phyloP scores from a whole-genome alignment of 805 yeast species.

The Sporopachydermia quercuum region DNA sequence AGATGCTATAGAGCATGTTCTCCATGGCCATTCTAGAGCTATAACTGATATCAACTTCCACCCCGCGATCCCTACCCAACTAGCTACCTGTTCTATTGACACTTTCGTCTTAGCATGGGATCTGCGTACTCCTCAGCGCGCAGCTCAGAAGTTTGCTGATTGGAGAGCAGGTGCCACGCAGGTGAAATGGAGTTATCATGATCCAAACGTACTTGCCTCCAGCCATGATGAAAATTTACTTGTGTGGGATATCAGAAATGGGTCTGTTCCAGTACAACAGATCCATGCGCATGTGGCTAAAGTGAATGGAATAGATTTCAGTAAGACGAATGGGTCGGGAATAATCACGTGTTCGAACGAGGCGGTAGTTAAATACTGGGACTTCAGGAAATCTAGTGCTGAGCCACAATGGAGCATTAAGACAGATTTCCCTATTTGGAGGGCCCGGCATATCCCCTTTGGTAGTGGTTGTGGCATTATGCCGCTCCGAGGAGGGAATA shows the following conservation, averaged over 20 bases:
- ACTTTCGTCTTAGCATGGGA: slow-evolving; percentile 87
- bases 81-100: slow-evolving; percentile 91
- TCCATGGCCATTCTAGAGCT: slow-evolving; percentile 86
- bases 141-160: slow-evolving; percentile 72
- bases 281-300: slow-evolving; percentile 71
- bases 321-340: slow-evolving; percentile 39
- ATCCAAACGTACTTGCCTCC: slow-evolving; percentile 68
- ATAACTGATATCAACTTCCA: slow-evolving; percentile 93
- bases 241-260: slow-evolving; percentile 82
- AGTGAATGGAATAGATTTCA: slow-evolving; percentile 81
- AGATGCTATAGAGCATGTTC: slow-evolving; percentile 69
- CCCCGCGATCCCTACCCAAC: slow-evolving; percentile 66
- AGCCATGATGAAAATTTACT: slow-evolving; percentile 71
- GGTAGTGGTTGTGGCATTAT: slow-evolving; percentile 79
- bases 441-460: slow-evolving; percentile 81
- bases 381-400: slow-evolving; percentile 25
- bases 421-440: slow-evolving; percentile 75
- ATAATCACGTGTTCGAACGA: slow-evolving; percentile 81
- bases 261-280: slow-evolving; percentile 55
- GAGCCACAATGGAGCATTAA: slow-evolving; percentile 43
- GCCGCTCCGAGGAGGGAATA: slow-evolving; percentile 81
- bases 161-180: slow-evolving; percentile 94
- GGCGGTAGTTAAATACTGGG: slow-evolving; percentile 73
- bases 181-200: slow-evolving; percentile 79
- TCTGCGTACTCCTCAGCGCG: slow-evolving; percentile 56